phyloP scores from a whole-genome alignment of 805 yeast species.

The Lipomyces yamadae region DNA sequence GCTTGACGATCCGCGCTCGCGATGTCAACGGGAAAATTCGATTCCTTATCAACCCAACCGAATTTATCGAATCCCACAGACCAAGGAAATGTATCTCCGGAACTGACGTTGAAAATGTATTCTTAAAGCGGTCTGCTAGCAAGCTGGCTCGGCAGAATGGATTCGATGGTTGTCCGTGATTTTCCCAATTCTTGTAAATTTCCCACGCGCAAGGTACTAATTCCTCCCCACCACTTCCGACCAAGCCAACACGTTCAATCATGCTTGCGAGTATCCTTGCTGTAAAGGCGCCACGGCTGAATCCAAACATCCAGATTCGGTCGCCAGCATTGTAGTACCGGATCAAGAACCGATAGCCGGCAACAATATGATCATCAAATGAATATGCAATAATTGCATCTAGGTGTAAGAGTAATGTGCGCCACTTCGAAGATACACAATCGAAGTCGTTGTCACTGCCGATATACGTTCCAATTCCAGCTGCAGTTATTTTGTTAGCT shows the following conservation, averaged over 20 bases:
- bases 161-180: slow-evolving; percentile 60
- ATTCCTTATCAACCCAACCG: slow-evolving; percentile 65
- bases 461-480: slow-evolving; percentile 66
- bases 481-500: slow-evolving; percentile 35
- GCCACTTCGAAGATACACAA: slow-evolving; percentile 13
- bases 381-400: slow-evolving; percentile 61
- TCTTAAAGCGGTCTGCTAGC: slow-evolving; percentile 54
- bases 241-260: slow-evolving; percentile 66
- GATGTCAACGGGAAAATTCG: slow-evolving; percentile 60
- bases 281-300: slow-evolving; percentile 63
- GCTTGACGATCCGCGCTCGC: slow-evolving; percentile 57
- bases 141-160: slow-evolving; percentile 50
- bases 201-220: slow-evolving; percentile 67
- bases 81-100: slow-evolving; percentile 64
- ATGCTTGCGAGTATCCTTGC: slow-evolving; percentile 69
- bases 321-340: slow-evolving; percentile 37
- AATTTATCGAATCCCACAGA: slow-evolving; percentile 70
- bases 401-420: slow-evolving; percentile 34
- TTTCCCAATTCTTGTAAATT: slow-evolving; percentile 57
- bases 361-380: slow-evolving; percentile 60
- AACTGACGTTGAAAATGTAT: slow-evolving; percentile 55
- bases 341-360: slow-evolving; percentile 40
- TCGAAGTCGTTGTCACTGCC: slow-evolving; percentile 31
- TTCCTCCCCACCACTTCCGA: slow-evolving; percentile 60
- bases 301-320: slow-evolving; percentile 39